Conservation (phyloP, 148 eudicot genomes). For the Gaultheria prostrata region DNA sequence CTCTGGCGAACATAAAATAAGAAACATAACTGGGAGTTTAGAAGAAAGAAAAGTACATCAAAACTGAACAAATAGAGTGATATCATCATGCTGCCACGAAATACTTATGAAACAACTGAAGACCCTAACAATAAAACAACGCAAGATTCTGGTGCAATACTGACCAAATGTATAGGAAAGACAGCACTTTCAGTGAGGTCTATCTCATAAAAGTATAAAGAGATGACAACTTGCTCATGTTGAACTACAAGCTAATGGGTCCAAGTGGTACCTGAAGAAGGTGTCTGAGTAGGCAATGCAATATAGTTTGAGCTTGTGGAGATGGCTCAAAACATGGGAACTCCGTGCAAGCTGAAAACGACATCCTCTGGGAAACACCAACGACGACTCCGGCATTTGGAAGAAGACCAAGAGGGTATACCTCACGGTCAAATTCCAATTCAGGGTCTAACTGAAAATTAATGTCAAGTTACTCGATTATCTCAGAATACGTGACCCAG, state of each 20-base stretch:
- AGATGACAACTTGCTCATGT: neutral
- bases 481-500: slow-evolving; percentile 20
- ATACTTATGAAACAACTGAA: neutral
- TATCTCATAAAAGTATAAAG: neutral
- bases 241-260: slow-evolving; percentile 9
- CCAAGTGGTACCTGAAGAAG: slow-evolving; percentile 79
- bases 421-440: slow-evolving; percentile 96
- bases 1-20: slow-evolving; percentile 48
- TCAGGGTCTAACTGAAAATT: slow-evolving; percentile 86
- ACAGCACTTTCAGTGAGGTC: neutral
- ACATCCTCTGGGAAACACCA: slow-evolving; percentile 95
- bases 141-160: neutral
- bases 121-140: neutral
- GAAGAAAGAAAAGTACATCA: neutral
- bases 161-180: neutral
- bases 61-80: neutral
- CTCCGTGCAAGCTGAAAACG: slow-evolving; percentile 93
- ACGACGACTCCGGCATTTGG: slow-evolving; percentile 97
- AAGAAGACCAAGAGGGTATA: slow-evolving; percentile 95
- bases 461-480: slow-evolving; percentile 30
- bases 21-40: neutral
- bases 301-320: slow-evolving; percentile 96
- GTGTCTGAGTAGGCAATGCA: slow-evolving; percentile 94
- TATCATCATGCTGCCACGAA: slow-evolving; percentile 5
- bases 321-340: slow-evolving; percentile 98